Base-by-base conservation (phyloP, 164 flowering plant genomes). In the Tetracentron sinense region DNA sequence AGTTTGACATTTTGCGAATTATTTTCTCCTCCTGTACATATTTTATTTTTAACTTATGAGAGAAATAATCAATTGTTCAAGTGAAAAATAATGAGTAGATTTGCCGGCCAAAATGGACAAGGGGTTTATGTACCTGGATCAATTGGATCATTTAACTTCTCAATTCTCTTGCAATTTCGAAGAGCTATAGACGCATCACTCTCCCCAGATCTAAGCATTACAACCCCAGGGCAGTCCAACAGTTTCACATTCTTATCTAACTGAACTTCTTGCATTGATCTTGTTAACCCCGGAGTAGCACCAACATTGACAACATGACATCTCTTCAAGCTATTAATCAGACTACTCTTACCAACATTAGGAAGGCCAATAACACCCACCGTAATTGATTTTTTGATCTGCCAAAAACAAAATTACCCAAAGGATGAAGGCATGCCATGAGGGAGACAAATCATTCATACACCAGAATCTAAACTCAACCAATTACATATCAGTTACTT, bases 171-270 rank as follows among this genome's bases (percentile, higher is more conserved):
- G 85, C 99, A 95, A 74, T 92, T 95, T 53, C 94, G 77, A 60
- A 95, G 92, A 65, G 94, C 94, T 46, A 85, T 65, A 47, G 97
- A 77, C 53, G 89, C 81, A 72, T 88, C 91, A 77, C 70, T 83
- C 51, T 77, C 87, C 1, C 63, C 72, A 69, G 97, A 81, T 61
- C 71, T 79, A 22, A 92, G 85, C 97, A 95, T 83, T 15, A 90
- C 97, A 74, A 95, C 97, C n/a, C 99, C 99, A 69, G 99, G 99
- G 67, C 99, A 95, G 57, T 95, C 99, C 83, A 95, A 64, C 64
- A 95, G 72, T 71, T 88, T 95, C 42, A 95, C 87, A 78, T 92
- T 83, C 79, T 85, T 92, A 74, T 95, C 99, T 30, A 95, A 74
- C 28, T 88, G 94, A 73, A 95, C 85, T 77, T 95, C 97, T 86